Percentiles rank a stretch among this genome's conserved stretches.
Conservation (phyloP, 1,284 basidiomycete species). For the Cryptococcus sp. region DNA sequence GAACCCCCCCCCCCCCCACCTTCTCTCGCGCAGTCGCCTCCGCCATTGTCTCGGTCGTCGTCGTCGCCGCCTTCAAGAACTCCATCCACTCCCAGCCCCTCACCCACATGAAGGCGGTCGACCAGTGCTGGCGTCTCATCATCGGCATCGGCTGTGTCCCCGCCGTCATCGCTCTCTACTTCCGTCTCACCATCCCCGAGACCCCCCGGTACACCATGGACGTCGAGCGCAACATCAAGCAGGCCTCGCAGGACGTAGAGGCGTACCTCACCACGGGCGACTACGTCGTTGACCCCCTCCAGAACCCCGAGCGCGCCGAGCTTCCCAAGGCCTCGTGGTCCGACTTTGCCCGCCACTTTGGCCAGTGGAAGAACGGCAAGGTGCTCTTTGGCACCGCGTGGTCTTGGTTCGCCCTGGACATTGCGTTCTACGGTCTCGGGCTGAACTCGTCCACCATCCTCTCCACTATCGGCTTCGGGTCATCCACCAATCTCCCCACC, state of each 20-base stretch:
- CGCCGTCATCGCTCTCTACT: constrained; percentile 53
- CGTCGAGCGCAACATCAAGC: constrained; percentile 74
- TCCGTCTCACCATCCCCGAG: constrained; percentile 54
- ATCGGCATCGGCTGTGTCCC: constrained; percentile 54
- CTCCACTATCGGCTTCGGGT: constrained; percentile 55
- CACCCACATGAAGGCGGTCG: constrained; percentile 44
- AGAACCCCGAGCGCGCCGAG: constrained; percentile 58
- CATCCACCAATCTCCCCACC: constrained; percentile 42
- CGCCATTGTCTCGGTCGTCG: constrained; percentile 65
- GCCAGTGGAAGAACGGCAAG: constrained; percentile 54
- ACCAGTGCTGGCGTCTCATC: constrained; percentile 54
- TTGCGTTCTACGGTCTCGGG: constrained; percentile 76
- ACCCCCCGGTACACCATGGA: constrained; percentile 82
- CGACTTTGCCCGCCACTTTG: constrained; percentile 60
- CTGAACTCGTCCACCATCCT: constrained; percentile 69
- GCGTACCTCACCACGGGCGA: constrained; percentile 59
- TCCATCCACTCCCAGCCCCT: constrained; percentile 56
- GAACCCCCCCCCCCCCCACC: not conserved
- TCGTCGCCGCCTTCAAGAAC: constrained; percentile 66
- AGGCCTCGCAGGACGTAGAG: constrained; percentile 64
- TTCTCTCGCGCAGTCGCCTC: constrained; percentile 45
- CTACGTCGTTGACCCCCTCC: constrained; percentile 59
- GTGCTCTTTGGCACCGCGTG: constrained; percentile 52
- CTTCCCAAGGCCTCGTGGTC: constrained; percentile 62
- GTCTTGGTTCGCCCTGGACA: constrained; percentile 70